Percentiles rank a stretch among this genome's conserved stretches.
phyloP scores from a whole-genome alignment of 2,329 filamentous ascomycete species.

The Tolypocladium inflatum region DNA sequence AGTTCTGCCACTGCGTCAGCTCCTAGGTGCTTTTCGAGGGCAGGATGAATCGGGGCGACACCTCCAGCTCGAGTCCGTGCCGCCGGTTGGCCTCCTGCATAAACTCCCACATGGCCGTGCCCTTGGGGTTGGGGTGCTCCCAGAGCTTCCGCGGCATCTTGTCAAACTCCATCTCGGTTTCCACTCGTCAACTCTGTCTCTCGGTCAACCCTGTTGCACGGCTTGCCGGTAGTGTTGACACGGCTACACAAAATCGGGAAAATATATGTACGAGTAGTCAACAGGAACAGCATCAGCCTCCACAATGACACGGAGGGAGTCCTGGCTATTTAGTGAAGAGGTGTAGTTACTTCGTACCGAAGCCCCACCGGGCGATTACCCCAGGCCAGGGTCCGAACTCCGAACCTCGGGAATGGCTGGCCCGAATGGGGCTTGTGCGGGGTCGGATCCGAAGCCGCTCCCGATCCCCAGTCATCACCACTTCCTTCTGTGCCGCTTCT shows the following conservation, averaged over 20 bases:
- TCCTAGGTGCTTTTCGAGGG: not conserved
- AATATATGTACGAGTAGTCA: too few relatives aligned
- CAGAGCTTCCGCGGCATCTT: conserved; percentile 52
- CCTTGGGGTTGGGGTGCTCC: conserved; percentile 53
- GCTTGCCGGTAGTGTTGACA: not conserved
- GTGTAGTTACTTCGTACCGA: too few relatives aligned
- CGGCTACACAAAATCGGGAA: too few relatives aligned
- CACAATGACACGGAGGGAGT: not conserved
- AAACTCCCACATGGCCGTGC: conserved; percentile 57
- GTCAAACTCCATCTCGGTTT: conserved; percentile 17
- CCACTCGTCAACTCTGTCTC: too few relatives aligned
- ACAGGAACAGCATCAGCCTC: not conserved
- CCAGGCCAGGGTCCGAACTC: not conserved
- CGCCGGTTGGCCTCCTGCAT: conserved; percentile 55
- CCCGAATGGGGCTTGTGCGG: not conserved
- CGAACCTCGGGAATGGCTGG: not conserved
- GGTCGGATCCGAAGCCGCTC: not conserved
- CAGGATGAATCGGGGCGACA: conserved; percentile 13
- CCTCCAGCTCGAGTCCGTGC: conserved; percentile 46
- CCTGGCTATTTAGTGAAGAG: not conserved
- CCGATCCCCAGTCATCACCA: not conserved
- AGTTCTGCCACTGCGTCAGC: conserved; percentile 37
- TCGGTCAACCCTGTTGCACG: not conserved
- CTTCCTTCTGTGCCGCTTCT: not conserved
- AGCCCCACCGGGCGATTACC: not conserved